Evolutionary conservation across 352 stramenopile species (phyloP).

Genomic region (Phytopythium oedochilum): DNA sequence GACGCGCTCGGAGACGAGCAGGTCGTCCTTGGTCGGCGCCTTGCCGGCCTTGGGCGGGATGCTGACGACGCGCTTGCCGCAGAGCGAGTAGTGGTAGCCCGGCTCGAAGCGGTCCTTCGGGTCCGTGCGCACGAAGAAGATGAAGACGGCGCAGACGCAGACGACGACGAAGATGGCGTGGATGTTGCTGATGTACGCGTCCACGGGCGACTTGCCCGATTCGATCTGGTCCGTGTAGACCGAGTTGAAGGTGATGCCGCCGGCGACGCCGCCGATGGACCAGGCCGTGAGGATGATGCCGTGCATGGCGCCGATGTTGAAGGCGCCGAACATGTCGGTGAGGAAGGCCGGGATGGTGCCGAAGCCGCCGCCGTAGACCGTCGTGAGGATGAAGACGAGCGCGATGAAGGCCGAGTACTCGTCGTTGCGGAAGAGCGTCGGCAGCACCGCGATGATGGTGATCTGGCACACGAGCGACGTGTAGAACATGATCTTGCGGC

Average conservation of each 20-base stretch:
- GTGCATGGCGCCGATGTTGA: conserved; percentile 81
- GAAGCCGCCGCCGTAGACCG: conserved; percentile 70
- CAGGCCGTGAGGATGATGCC: conserved; percentile 78
- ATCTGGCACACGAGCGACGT: conserved; percentile 49
- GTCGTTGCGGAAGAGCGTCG: conserved; percentile 47
- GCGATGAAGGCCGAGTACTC: conserved; percentile 53
- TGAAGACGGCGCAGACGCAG: conserved; percentile 30
- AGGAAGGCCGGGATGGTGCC: conserved; percentile 75
- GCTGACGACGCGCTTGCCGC: conserved; percentile 51
- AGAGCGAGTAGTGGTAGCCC: conserved; percentile 58
- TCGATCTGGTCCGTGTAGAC: conserved; percentile 35
- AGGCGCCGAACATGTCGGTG: conserved; percentile 83
- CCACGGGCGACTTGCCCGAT: conserved; percentile 23
- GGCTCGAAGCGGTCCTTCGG: conserved; percentile 56
- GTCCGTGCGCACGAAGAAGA: conserved; percentile 64
- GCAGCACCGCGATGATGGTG: conserved; percentile 52
- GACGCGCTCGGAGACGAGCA: conserved; percentile 6
- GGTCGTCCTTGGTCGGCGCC: conserved; percentile 7
- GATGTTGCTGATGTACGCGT: conserved; percentile 70
- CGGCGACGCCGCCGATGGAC: conserved; percentile 71
- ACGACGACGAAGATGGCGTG: conserved; percentile 66
- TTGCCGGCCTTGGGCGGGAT: conserved; percentile 47
- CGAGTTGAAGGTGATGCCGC: conserved; percentile 67
- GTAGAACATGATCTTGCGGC: conserved; percentile 60
- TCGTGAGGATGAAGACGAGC: conserved; percentile 64